Conservation (phyloP, 2,329 filamentous ascomycete genomes). For the Aureobasidium sp. region DNA sequence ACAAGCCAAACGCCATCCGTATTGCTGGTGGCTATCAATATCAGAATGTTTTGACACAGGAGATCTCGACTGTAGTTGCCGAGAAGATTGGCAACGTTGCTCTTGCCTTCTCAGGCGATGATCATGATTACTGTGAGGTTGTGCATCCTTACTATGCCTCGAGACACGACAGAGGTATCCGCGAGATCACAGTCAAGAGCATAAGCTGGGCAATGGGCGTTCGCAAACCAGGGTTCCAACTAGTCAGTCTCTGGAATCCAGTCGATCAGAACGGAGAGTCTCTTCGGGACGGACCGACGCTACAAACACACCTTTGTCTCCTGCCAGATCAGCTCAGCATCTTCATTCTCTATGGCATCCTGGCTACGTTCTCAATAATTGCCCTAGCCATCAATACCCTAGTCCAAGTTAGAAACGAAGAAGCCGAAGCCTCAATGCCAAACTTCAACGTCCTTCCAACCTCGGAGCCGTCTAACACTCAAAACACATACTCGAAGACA, state of each 20-base stretch:
- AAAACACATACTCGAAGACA: constrained; percentile 16
- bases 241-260: constrained; percentile 89
- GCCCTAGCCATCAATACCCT: constrained; percentile 41
- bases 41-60: constrained; percentile 79
- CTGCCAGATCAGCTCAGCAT: constrained; percentile 81
- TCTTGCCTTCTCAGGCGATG: constrained; percentile 89
- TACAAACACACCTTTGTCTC: constrained; percentile 86
- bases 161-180: constrained; percentile 47
- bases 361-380: constrained; percentile 50
- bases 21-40: constrained; percentile 85
- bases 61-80: constrained; percentile 68
- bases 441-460: constrained; percentile 28
- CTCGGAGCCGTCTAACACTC: constrained; percentile 17
- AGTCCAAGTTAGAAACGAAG: constrained; percentile 22
- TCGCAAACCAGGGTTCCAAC: constrained; percentile 74
- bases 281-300: constrained; percentile 43
- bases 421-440: constrained; percentile 12
- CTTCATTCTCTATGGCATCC: constrained; percentile 68
- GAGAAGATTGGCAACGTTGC: constrained; percentile 72
- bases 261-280: constrained; percentile 49
- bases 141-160: constrained; percentile 61
- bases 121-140: constrained; percentile 96
- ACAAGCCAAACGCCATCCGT: constrained; percentile 70
- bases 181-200: constrained; percentile 91
- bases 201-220: constrained; percentile 97